These are phyloP conservation scores for Nothomitra cinnamomea DNA, from an alignment of 2,329 filamentous ascomycete genomes.

Conservation along the genomic window DNA sequence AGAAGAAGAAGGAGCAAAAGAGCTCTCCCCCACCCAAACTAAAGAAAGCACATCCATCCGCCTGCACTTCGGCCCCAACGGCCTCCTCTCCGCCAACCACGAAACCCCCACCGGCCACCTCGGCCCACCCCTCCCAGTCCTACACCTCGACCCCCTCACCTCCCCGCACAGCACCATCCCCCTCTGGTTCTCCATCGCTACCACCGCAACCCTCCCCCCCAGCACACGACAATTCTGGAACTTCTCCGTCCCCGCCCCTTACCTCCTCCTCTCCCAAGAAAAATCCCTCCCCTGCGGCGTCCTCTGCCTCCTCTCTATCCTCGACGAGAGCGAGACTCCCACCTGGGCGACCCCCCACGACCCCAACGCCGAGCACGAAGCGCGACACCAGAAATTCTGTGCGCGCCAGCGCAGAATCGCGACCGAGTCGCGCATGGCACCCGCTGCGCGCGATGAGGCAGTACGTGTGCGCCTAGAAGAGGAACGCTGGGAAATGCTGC, in stretches of 20 bases:
- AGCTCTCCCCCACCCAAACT: not conserved
- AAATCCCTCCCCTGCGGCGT: constrained; percentile 41
- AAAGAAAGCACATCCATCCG: constrained; percentile 4
- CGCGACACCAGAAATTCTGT: constrained; percentile 19
- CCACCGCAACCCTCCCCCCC: constrained; percentile 35
- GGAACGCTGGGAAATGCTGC: constrained; percentile 5
- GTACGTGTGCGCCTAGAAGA: constrained; percentile 25
- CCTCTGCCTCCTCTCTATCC: constrained; percentile 35
- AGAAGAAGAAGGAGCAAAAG: not conserved
- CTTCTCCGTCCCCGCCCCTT: constrained; percentile 37
- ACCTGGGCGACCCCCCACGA: constrained; percentile 34
- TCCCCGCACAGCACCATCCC: not conserved
- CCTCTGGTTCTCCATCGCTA: constrained; percentile 38
- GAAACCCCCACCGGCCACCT: too few relatives aligned
- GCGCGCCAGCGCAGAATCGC: constrained; percentile 27
- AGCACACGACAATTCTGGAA: constrained; percentile 42
- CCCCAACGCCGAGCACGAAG: constrained; percentile 15
- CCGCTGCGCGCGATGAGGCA: constrained; percentile 22
- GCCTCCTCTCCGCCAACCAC: constrained; percentile 26
- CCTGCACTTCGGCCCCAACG: constrained; percentile 16
- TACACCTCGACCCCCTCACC: not conserved
- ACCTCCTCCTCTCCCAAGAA: constrained; percentile 33
- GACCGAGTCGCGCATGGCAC: constrained; percentile 29
- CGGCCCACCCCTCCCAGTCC: too few relatives aligned
- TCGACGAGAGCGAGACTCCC: constrained; percentile 34